Conservation (phyloP, 192 early-diverging fungal species). For the Entrophospora sp. region DNA sequence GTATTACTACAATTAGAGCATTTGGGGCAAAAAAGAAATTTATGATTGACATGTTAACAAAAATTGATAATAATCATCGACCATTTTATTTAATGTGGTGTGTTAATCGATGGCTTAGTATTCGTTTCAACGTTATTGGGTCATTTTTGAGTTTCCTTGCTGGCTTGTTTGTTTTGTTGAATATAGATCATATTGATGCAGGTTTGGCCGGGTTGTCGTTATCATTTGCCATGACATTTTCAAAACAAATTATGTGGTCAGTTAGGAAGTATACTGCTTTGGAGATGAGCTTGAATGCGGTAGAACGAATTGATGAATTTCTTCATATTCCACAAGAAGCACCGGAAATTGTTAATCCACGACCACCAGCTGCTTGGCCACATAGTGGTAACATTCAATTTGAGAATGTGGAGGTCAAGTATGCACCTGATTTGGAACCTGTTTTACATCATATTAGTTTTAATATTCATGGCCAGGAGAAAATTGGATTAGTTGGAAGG, state of each 20-base stretch:
- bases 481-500: slow-evolving; percentile 88
- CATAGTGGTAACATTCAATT: slow-evolving; percentile 60
- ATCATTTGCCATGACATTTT: slow-evolving; percentile 74
- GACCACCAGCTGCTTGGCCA: slow-evolving; percentile 58
- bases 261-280: slow-evolving; percentile 64
- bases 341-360: slow-evolving; percentile 39
- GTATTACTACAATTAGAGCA: slow-evolving; percentile 74
- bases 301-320: slow-evolving; percentile 83
- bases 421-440: slow-evolving; percentile 68
- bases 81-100: slow-evolving; percentile 73
- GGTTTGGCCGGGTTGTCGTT: slow-evolving; percentile 77
- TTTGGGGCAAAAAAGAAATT: slow-evolving; percentile 65
- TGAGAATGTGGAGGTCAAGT: slow-evolving; percentile 64
- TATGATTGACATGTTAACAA: slow-evolving; percentile 44
- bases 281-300: slow-evolving; percentile 80
- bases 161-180: slow-evolving; percentile 41
- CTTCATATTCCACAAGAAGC: slow-evolving; percentile 72
- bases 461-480: slow-evolving; percentile 51
- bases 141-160: slow-evolving; percentile 63
- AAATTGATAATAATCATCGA: slow-evolving; percentile 63
- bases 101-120: slow-evolving; percentile 72
- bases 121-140: slow-evolving; percentile 65
- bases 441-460: slow-evolving; percentile 69
- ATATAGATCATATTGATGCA: slow-evolving; percentile 45
- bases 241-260: slow-evolving; percentile 68